Evolutionary conservation across 2,329 filamentous ascomycete species (phyloP), one percentile per base, ranked within the genome.

Genomic region (Piedraia hortae): DNA sequence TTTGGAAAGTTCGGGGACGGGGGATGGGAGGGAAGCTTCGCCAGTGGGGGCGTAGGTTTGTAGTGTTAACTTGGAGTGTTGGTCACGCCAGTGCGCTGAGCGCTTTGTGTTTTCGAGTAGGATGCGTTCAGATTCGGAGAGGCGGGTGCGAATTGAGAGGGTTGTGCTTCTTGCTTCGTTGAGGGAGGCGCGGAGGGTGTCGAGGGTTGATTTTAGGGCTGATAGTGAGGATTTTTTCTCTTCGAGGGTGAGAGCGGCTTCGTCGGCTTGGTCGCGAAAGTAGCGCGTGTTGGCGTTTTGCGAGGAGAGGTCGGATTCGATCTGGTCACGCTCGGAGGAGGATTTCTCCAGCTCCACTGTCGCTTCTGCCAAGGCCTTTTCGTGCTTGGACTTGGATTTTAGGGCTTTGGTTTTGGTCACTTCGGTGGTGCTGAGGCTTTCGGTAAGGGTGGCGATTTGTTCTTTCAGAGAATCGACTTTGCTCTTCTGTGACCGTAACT

Each of bases 101-200:
- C 73, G 66, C 46, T 74, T 80, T 43, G 88, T 67, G 45, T 88
- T 90, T 39, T 93, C 82, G 0, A 51, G 47, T 8, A 93, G 58
- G 6, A 69, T 62, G 48, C 97, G 97, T 33, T 90, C 73, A 43
- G 82, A 85, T 41, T 93, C 82, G 39, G 93, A 85, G 1, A 97
- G 66, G 50, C 89, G 89, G 48, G 93, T 93, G 30, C 74, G 72
- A 78, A 93, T 91, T 46, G 97, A 85, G 28, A 97, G 91, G 45
- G 97, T 85, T 3, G 70, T 54, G 1, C 77, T 80, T 6, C 82
- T 64, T 0, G 72, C 89, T 38, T 77, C 71, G 39, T 93, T 91
- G 25, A 93, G 57, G 41, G 88, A 77, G 0, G 67, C 51, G 2
- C 64, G 71, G 53, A 80, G 89, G 35, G 73, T 67, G 32, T 97